Base-by-base conservation (phyloP, 2,329 filamentous ascomycete genomes). In the Zasmidium citrigriseum region DNA sequence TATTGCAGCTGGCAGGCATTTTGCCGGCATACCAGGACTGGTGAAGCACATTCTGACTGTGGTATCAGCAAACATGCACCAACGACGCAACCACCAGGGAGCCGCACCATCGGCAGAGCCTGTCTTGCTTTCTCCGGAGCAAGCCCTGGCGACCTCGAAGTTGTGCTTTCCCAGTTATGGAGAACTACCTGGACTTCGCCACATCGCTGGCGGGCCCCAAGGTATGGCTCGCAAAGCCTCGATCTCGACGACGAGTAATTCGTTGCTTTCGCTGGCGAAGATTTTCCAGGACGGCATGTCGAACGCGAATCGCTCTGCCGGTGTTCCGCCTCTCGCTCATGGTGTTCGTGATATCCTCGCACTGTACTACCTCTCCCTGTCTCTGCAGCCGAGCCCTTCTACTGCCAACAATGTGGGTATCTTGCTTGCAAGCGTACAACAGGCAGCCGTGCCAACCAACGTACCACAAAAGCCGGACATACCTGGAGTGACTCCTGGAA, bases 331-430 rank as follows among this genome's bases (percentile, higher is more conserved):
- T n/a, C 64, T 74, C 20, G 83, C 87, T 2, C 87, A 89, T 46
- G 89, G 91, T 1, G 91, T 98, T 22, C 87, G 91, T 45, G 95
- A 99, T 69, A 98, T 99, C 38, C 77, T 99, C 34, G 91, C 93
- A 1, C 83, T 99, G 12, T 99, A 99, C 73, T 99, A 99, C 70
- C 81, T 99, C 2, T 99, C 95, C 0, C 79, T 99, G 2, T 96
- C 95, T 0, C 82, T 99, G 2, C 95, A 97, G 64, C 93, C 95
- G 49, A 98, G 95, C 68, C 95, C 95, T 1, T 99, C 95, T 0
- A 99, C 95, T 0, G 95, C 95, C 0, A 99, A 99, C 72, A 99
- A 99, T 72, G 93, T 99, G 12, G 95, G 95, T 2, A 99, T 99
- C 55, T 81, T 99, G 24, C 85, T 99, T n/a, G 95, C 95, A 4